Percentiles rank a stretch among this genome's conserved stretches.
phyloP scores from a whole-genome alignment of 1,284 basidiomycete genomes.

The Malassezia arunalokei region DNA sequence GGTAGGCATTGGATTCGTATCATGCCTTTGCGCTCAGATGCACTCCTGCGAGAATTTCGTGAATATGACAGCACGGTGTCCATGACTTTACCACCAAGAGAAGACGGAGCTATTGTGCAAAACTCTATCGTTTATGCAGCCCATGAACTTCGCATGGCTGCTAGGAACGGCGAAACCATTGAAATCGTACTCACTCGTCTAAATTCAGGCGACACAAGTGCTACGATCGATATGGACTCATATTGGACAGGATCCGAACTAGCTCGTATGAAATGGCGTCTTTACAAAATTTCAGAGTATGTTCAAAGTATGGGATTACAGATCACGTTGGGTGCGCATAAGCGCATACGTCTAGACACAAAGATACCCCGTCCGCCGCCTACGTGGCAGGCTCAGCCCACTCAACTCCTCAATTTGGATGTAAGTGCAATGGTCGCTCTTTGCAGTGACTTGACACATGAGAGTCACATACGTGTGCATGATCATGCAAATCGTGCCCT shows the following conservation, averaged over 20 bases:
- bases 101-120: background rate
- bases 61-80: conserved; percentile 1
- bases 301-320: conserved; percentile 8
- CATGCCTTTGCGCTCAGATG: background rate
- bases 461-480: background rate
- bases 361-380: conserved; percentile 17
- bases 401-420: conserved; percentile 28
- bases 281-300: background rate
- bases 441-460: conserved; percentile 27
- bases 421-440: conserved; percentile 35
- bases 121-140: background rate
- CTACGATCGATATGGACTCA: background rate
- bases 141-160: background rate
- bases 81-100: background rate
- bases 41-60: conserved; percentile 8
- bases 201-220: background rate
- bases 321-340: conserved; percentile 14
- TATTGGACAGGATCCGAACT: background rate
- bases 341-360: background rate
- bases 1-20: conserved; percentile 8
- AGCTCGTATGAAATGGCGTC: background rate
- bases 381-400: background rate
- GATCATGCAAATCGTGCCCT: conserved; percentile 8
- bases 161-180: background rate
- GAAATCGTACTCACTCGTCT: conserved; percentile 3